A percentile compares a stretch with the other conserved stretches of the same genome.
These are phyloP conservation scores for Stenogyne calaminthoides DNA, from an alignment of 305 asterid genomes.

Conservation along the genomic window DNA sequence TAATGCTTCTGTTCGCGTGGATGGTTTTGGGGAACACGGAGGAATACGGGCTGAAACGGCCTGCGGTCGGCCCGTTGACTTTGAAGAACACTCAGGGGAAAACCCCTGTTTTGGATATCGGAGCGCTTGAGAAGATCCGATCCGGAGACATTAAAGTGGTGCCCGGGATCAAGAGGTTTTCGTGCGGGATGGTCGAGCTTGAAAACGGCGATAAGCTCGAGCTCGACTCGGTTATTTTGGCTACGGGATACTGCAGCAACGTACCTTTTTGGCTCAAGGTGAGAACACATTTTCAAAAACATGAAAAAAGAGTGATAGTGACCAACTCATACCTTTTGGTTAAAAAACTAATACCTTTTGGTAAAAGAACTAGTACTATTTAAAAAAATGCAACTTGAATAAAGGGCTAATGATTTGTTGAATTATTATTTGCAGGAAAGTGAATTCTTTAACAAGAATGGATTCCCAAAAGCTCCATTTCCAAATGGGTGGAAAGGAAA, in stretches of 20 bases:
- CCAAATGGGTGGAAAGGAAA: slow-evolving; percentile 55
- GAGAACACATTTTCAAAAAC: not conserved
- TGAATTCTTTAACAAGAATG: slow-evolving; percentile 43
- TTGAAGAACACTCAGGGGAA: slow-evolving; percentile 62
- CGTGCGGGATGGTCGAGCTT: slow-evolving; percentile 43
- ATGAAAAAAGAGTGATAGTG: too few species aligned
- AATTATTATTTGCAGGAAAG: not conserved
- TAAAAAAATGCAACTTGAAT: not conserved
- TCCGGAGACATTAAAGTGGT: slow-evolving; percentile 57
- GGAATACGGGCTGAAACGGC: slow-evolving; percentile 57
- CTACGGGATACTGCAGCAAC: slow-evolving; percentile 75
- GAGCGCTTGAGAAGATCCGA: slow-evolving; percentile 61
- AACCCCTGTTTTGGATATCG: slow-evolving; percentile 69
- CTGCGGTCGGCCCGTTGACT: slow-evolving; percentile 56
- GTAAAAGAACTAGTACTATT: too few species aligned
- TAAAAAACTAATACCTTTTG: too few species aligned
- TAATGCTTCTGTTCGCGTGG: slow-evolving; percentile 56
- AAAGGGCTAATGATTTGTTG: not conserved
- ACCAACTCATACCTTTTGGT: too few species aligned
- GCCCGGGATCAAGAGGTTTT: slow-evolving; percentile 50
- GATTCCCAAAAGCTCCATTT: slow-evolving; percentile 60
- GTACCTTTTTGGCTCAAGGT: slow-evolving; percentile 66
- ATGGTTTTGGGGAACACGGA: slow-evolving; percentile 53
- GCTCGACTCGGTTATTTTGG: slow-evolving; percentile 61
- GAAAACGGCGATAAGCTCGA: slow-evolving; percentile 47